Base-by-base conservation (phyloP, 768 basidiomycete species). In the Pleurotus cornucopiae region DNA sequence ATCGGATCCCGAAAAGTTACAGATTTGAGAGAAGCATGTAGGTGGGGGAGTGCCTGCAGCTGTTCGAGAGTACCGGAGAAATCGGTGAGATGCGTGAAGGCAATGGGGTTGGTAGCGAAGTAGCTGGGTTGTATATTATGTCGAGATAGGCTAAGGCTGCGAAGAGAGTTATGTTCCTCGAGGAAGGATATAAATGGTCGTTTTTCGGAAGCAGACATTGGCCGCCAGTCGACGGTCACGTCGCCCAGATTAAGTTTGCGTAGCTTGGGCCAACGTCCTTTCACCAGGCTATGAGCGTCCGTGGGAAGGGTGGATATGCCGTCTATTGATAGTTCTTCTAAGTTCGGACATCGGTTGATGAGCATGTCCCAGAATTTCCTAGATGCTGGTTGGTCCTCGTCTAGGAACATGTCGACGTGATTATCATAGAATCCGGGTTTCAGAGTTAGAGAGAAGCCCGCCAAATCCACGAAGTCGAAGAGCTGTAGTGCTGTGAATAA, bases 301-400 rank as follows among this genome's bases (percentile, higher is more conserved):
- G 80, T 75, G 14, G 84, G 81, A 11, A 81, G 71, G 1, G 76
- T 69, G 11, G 82, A 81, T 30, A 71, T 71, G 3, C 83, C 82
- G 18, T 82, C 73, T 26, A 91, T 76, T 44, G 73, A 67, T 4
- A 91, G 75, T 54, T 85, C 83, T 64, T 88, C 81, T 6, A 91
- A 76, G 60, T 85, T 75, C 1, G 84, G 86, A 62, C 84, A 86
- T 25, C 76, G 77, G 21, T 72, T 69, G 53, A 83, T 80, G 46
- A 91, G 76, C 89, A 91, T 88, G 58, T 83, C 77, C 85, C 86
- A 88, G 53, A 91, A 71, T 39, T 73, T 75, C 46, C 71, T 73
- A 55, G 76, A 81, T 20, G 78, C 72, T 2, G 82, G 76, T 57
- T 71, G 68, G 58, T 82, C 78, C 59, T 83, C 85, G 67, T 84